These are phyloP conservation scores for Blechomonas ayalai DNA, from an alignment of 208 protist genomes.

Conservation along the genomic window DNA sequence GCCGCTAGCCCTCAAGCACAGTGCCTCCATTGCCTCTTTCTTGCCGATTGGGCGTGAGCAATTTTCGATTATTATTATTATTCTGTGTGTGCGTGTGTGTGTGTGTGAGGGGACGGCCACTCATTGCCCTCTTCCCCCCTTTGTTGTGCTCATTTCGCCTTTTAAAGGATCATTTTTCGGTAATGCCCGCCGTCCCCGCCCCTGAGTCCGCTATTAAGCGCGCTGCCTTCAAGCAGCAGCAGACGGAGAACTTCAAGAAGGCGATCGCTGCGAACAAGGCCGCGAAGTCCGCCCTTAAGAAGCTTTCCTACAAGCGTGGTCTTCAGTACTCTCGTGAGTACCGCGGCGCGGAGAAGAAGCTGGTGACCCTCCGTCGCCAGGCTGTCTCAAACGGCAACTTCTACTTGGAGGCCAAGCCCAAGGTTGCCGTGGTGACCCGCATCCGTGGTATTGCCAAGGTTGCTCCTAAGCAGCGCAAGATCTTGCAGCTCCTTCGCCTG, in stretches of 20 bases:
- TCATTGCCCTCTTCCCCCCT: no score
- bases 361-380: slow-evolving; percentile 80
- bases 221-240: slow-evolving; percentile 87
- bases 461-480: slow-evolving; percentile 96
- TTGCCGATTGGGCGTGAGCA: no score
- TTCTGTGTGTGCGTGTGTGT: no score
- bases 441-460: slow-evolving; percentile 99
- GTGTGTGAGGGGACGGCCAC: no score
- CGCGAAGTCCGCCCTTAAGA: slow-evolving; percentile 61
- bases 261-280: slow-evolving; percentile 65
- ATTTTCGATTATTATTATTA: no score
- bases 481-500: slow-evolving; percentile 98
- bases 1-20: no score
- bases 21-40: no score
- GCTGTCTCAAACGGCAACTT: slow-evolving; percentile 93
- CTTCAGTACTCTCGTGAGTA: slow-evolving; percentile 96
- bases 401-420: slow-evolving; percentile 97
- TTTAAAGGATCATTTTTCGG: no score
- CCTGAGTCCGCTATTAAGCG: slow-evolving; percentile 87
- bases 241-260: slow-evolving; percentile 87
- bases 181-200: slow-evolving; percentile 80
- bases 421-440: slow-evolving; percentile 98
- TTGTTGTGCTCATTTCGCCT: no score
- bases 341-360: slow-evolving; percentile 77
- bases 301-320: slow-evolving; percentile 57